Conservation (phyloP, 1,284 basidiomycete species). For the Trichosporon coremiiforme region DNA sequence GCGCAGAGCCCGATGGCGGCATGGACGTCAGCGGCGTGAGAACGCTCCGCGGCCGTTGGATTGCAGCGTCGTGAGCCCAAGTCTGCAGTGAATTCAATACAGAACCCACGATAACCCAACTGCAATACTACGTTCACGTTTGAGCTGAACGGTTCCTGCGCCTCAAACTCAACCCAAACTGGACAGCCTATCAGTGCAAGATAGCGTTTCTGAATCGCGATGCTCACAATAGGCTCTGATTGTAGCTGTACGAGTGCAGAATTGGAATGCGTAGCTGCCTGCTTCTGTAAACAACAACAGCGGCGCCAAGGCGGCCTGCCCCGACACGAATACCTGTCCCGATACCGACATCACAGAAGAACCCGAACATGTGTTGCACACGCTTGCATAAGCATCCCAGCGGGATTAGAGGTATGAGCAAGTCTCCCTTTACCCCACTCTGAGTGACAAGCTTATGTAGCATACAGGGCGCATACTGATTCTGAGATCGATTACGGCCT, state of each 20-base stretch:
- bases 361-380: neutral
- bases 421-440: neutral
- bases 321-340: neutral
- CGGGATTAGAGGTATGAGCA: neutral
- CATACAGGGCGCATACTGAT: neutral
- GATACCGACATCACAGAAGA: neutral
- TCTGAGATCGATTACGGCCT: neutral
- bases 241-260: neutral
- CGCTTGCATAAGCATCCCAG: neutral
- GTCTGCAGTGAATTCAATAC: slow-evolving; percentile 2
- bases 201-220: slow-evolving; percentile 6
- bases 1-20: neutral
- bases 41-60: neutral
- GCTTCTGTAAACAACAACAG: neutral
- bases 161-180: slow-evolving; percentile 9
- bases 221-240: neutral
- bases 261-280: slow-evolving; percentile 1
- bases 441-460: slow-evolving; percentile 8
- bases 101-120: slow-evolving; percentile 1
- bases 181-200: neutral
- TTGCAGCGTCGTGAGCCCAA: neutral
- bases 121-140: neutral
- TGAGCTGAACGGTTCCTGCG: slow-evolving; percentile 1
- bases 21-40: neutral
- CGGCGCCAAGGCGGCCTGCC: neutral